Evolutionary conservation across 768 basidiomycete genomes (phyloP).

Genomic region (Daedaleopsis nitida): DNA sequence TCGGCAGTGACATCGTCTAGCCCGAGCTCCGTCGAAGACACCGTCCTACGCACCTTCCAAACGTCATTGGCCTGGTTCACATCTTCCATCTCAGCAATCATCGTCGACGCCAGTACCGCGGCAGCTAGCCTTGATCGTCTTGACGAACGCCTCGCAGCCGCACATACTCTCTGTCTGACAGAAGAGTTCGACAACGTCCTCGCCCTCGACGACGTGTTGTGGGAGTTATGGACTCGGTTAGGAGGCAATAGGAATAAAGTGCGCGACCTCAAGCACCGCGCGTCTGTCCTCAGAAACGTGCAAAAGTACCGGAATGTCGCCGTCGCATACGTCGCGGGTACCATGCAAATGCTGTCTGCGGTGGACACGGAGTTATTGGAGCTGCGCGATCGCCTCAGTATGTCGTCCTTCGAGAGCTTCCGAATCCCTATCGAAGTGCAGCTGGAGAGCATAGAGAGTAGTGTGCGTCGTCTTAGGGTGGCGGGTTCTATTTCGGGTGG

Average conservation of each 20-base stretch:
- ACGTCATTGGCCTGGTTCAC: constrained; percentile 63
- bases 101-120: constrained; percentile 64
- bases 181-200: constrained; percentile 50
- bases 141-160: constrained; percentile 55
- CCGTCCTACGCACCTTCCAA: constrained; percentile 55
- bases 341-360: constrained; percentile 58
- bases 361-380: constrained; percentile 78
- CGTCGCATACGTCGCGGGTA: constrained; percentile 59
- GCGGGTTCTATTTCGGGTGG: too few species aligned
- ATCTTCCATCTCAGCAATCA: constrained; percentile 50
- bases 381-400: constrained; percentile 65
- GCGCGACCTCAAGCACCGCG: constrained; percentile 49
- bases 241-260: constrained; percentile 59
- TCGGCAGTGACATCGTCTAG: constrained; percentile 28
- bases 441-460: constrained; percentile 59
- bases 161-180: constrained; percentile 58
- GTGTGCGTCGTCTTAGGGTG: too few species aligned
- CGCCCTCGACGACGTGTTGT: constrained; percentile 56
- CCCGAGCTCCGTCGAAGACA: constrained; percentile 38
- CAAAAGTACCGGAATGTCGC: constrained; percentile 61
- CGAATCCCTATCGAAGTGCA: constrained; percentile 70
- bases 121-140: constrained; percentile 56
- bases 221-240: constrained; percentile 66
- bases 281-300: constrained; percentile 54
- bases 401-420: constrained; percentile 57